Percentiles rank a stretch among this genome's conserved stretches.
phyloP scores from a whole-genome alignment of 768 basidiomycete genomes.

The Lentinula boryana region DNA sequence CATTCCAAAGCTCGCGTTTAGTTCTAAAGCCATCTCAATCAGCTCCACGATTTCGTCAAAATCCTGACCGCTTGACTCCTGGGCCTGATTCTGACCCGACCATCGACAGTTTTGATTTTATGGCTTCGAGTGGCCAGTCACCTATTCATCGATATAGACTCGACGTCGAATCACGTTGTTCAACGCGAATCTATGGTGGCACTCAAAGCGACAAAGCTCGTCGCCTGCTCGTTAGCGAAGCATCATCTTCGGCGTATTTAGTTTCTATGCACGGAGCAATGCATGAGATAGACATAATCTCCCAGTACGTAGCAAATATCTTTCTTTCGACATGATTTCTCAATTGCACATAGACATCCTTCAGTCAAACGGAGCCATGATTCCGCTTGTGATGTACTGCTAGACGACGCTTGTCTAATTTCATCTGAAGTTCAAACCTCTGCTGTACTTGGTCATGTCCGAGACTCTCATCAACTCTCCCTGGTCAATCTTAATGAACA shows the following conservation, averaged over 20 bases:
- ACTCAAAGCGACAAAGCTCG: conserved; percentile 31
- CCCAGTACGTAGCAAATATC: not conserved
- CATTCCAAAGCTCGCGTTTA: not conserved
- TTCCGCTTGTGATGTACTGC: not conserved
- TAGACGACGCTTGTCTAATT: conserved; percentile 1
- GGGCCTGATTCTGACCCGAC: not conserved
- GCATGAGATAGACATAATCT: conserved; percentile 9
- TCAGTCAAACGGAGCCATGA: not conserved
- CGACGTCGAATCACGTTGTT: not conserved
- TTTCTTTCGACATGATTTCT: not conserved
- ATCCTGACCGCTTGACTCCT: not conserved
- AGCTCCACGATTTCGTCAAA: not conserved
- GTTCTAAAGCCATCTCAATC: not conserved
- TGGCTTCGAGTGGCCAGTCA: too few relatives aligned
- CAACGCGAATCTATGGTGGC: conserved; percentile 12
- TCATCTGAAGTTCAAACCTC: not conserved
- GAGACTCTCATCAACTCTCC: conserved; percentile 3
- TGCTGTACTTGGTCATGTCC: not conserved
- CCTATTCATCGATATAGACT: not conserved
- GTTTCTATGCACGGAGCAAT: conserved; percentile 35
- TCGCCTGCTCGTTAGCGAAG: conserved; percentile 21
- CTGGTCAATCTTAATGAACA: not conserved
- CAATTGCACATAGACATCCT: not conserved
- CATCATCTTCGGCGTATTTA: conserved; percentile 13
- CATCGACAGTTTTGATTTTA: too few relatives aligned